Base-by-base conservation (phyloP, 2,329 filamentous ascomycete genomes). In the Dactylellina drechsleri region DNA sequence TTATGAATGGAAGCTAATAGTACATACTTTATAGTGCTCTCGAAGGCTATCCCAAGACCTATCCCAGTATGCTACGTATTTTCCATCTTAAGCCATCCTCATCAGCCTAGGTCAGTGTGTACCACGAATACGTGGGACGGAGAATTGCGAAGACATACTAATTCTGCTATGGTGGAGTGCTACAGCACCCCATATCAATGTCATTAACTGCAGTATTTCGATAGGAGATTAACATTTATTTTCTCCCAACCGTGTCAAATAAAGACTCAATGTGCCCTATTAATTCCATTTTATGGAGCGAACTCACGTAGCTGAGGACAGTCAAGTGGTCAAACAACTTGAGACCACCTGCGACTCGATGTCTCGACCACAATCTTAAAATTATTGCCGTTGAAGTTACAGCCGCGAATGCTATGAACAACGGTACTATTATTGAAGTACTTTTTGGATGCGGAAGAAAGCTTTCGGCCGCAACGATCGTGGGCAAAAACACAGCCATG, bases 331-430 rank as follows among this genome's bases (percentile, higher is more conserved):
- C 66, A 20, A 71, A 71, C 6, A 41, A 57, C 26, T 53, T 31
- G 13, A 71, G 61, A 40, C 58, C 58, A 2, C 66, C 66, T 12
- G 66, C 57, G 6, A 71, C 18, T 20, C 41, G 52, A n/a, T 71
- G 20, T n/a, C 66, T 43, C 13, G 66, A 71, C 49, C 52, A 71
- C 41, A 71, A 5, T 16, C 66, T 20, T 23, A 71, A 41, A 7
- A 40, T 40, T 18, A 71, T 45, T 6, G 57, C 40, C 16, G 62
- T 43, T 4, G 40, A 56, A 43, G 66, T 64, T 28, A 71, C 41
- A 8, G 62, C 26, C 28, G 58, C 62, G 31, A 71, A 58, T 16
- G 20, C 20, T 6, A 20, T 47, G n/a, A 62, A 71, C 6, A 71
- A 43, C 0, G 66, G 66, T 10, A 64, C 28, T 10, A 71, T 18